Evolutionary conservation across 441 rosid genomes (phyloP), one percentile per base, ranked within the genome.

Genomic region (Populus tomentosa): DNA sequence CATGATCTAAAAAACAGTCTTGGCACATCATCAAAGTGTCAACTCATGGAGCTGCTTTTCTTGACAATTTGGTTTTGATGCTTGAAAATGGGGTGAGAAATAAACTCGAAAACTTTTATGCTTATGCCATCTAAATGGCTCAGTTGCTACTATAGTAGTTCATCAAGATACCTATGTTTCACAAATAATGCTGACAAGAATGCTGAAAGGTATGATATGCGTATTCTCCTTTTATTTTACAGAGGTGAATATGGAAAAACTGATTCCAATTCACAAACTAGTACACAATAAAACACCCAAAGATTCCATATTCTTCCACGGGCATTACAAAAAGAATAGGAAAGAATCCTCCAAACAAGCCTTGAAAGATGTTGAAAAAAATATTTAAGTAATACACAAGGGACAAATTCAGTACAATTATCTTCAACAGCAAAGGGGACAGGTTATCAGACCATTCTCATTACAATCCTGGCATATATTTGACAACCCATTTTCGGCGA

Each of bases 371-470:
- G 3, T 0, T 46, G 23, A 50, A 67, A 63, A 33, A 24, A 28
- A 16, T 2, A 28, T 28, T 18, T 20, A 72, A 21, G 2, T 21
- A 9, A 13, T 46, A 46, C 53, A 46, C 18, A 8, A 3, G 10
- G 30, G 5, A 36, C 35, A n/a, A 21, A 16, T 23, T 30, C 65
- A 53, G 10, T 6, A 28, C 16, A 13, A n/a, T n/a, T 72, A 56
- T 50, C 32, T 24, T 76, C 78, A 82, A 72, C 80, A 72, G 71
- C 99, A 92, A 71, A 82, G 64, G 66, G 88, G 85, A 83, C 99
- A 95, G 73, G 70, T 89, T 40, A 89, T 86, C 76, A 95, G 86
- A 26, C 99, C 99, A 84, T 94, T 94, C 85, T 95, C 97, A 59
- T 95, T 95, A 80, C 98, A 95, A 2, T 82, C 86, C 21, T 46